Evolutionary conservation across 75 land plant species (phyloP).

Genomic region (Ceratopteris richardii): DNA sequence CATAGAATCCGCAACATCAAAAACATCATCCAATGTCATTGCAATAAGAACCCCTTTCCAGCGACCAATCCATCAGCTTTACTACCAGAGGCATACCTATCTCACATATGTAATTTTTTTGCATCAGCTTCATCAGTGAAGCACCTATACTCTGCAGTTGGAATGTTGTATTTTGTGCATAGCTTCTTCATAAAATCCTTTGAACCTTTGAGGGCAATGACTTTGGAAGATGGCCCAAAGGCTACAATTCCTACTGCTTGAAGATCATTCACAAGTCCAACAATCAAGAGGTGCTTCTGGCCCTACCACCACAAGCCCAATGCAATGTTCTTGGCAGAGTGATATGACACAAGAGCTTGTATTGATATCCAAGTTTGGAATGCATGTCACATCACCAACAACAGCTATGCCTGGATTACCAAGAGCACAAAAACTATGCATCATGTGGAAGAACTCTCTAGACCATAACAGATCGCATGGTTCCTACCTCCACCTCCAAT

Average conservation of each 20-base stretch:
- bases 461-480: slow-evolving; percentile 83
- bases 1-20: slow-evolving; percentile 80
- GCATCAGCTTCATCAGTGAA: slow-evolving; percentile 69
- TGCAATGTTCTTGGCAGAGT: slow-evolving; percentile 57
- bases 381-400: slow-evolving; percentile 82
- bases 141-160: slow-evolving; percentile 85
- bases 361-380: slow-evolving; percentile 50
- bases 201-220: slow-evolving; percentile 89
- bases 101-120: slow-evolving; percentile 56
- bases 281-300: slow-evolving; percentile 93
- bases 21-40: slow-evolving; percentile 67
- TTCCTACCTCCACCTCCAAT: slow-evolving; percentile 95
- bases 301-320: slow-evolving; percentile 88
- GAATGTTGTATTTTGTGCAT: slow-evolving; percentile 87
- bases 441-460: slow-evolving; percentile 75
- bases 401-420: slow-evolving; percentile 85
- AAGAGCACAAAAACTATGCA: slow-evolving; percentile 85
- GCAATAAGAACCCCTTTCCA: slow-evolving; percentile 99
- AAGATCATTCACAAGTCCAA: slow-evolving; percentile 82
- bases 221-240: slow-evolving; percentile 91
- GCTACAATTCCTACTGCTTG: slow-evolving; percentile 65
- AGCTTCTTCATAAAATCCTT: slow-evolving; percentile 91
- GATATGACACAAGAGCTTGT: slow-evolving; percentile 53
- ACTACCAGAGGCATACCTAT: slow-evolving; percentile 92
- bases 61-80: slow-evolving; percentile 96